Evolutionary conservation across 352 stramenopile genomes (phyloP).

Genomic region (Globisporangium nodosum): DNA sequence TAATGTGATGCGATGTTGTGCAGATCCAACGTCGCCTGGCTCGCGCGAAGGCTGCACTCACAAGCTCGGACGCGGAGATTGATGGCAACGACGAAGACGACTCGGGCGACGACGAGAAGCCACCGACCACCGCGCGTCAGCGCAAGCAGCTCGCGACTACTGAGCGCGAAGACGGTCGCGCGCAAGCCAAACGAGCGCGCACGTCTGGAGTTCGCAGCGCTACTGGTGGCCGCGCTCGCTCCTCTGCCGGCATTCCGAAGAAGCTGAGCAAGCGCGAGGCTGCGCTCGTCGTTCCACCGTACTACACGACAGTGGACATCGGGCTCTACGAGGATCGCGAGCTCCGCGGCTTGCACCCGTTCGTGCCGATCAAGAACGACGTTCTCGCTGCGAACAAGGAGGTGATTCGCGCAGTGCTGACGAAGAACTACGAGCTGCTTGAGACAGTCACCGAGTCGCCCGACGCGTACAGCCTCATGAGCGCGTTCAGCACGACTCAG

Average conservation of each 20-base stretch:
- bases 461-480: constrained; percentile 33
- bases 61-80: background rate
- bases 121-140: background rate
- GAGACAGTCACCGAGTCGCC: constrained; percentile 51
- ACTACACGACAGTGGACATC: constrained; percentile 36
- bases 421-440: constrained; percentile 59
- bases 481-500: constrained; percentile 37
- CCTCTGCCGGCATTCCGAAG: constrained; percentile 7
- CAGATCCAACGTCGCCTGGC: constrained; percentile 4
- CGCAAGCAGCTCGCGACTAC: constrained; percentile 1
- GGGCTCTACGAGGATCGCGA: constrained; percentile 54
- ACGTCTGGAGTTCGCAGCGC: background rate
- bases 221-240: background rate
- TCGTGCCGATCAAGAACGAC: constrained; percentile 37
- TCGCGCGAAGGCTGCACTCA: constrained; percentile 2
- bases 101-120: constrained; percentile 3
- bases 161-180: background rate
- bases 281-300: constrained; percentile 42
- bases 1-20: background rate
- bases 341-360: constrained; percentile 41
- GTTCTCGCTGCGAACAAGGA: constrained; percentile 49
- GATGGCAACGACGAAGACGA: background rate
- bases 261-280: constrained; percentile 25
- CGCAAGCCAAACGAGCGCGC: background rate
- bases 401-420: constrained; percentile 63